Conservation (phyloP, 1,139 yeast species). For the Yamadazyma friedrichii region DNA sequence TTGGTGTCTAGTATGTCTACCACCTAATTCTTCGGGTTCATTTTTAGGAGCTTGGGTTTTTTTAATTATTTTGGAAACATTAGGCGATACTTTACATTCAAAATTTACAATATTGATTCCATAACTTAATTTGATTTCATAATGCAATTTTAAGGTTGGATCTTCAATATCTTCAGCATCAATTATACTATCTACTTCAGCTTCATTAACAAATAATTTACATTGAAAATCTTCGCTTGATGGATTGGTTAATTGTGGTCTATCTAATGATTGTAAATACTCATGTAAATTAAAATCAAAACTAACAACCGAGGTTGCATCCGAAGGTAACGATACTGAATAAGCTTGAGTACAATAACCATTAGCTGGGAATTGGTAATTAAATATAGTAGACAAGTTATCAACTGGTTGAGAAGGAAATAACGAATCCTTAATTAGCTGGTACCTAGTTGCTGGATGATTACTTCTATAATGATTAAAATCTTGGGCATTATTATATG, state of each 20-base stretch:
- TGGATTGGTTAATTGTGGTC: constrained; percentile 28
- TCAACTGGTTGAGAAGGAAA: constrained; percentile 33
- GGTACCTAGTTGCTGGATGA: constrained; percentile 20
- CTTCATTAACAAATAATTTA: constrained; percentile 48
- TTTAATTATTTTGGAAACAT: constrained; percentile 33
- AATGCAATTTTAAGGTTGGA: constrained; percentile 34
- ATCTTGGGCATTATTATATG: constrained; percentile 28
- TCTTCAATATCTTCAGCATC: constrained; percentile 29
- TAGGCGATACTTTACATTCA: constrained; percentile 47
- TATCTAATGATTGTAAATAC: constrained; percentile 34
- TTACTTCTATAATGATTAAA: constrained; percentile 14
- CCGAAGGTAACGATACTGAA: constrained; percentile 44
- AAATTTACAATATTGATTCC: constrained; percentile 50
- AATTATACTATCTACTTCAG: constrained; percentile 40
- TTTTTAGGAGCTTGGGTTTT: constrained; percentile 20
- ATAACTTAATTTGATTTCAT: constrained; percentile 47
- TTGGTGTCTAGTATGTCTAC: constrained; percentile 50
- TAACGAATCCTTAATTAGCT: constrained; percentile 28
- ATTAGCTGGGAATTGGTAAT: constrained; percentile 44
- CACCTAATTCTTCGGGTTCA: constrained; percentile 31
- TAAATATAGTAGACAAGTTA: constrained; percentile 34
- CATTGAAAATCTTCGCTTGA: constrained; percentile 45
- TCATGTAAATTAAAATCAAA: constrained; percentile 46
- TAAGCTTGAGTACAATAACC: constrained; percentile 45
- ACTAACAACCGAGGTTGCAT: constrained; percentile 43